These are phyloP conservation scores for Cystobasidium onofrii DNA, from an alignment of 768 basidiomycete genomes.

Conservation along the genomic window DNA sequence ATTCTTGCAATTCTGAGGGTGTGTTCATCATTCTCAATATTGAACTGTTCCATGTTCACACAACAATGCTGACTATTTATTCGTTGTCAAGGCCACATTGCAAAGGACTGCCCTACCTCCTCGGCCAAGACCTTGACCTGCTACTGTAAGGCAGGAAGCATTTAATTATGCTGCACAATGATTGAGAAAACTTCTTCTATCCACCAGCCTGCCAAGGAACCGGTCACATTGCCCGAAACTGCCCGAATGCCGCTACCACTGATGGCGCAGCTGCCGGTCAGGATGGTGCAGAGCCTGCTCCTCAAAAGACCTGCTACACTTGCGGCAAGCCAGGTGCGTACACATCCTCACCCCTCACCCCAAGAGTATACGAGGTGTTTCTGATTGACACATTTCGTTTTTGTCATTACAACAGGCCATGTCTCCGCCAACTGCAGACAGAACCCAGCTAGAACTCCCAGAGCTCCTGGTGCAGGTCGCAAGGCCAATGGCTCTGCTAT, in stretches of 20 bases:
- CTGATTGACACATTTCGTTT: background rate
- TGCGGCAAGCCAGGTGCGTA: conserved; percentile 3
- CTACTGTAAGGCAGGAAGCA: conserved; percentile 4
- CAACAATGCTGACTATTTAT: background rate
- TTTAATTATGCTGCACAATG: background rate
- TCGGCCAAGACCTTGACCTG: conserved; percentile 11
- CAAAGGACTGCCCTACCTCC: conserved; percentile 13
- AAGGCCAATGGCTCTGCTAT: conserved; percentile 3
- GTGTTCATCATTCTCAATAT: background rate
- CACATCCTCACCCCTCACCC: background rate
- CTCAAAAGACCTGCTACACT: conserved; percentile 16
- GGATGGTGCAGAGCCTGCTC: background rate
- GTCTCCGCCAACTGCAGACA: conserved; percentile 11
- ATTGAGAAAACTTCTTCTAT: background rate
- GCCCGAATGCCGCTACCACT: conserved; percentile 6
- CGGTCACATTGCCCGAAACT: conserved; percentile 22
- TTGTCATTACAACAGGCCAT: background rate
- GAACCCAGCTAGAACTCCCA: background rate
- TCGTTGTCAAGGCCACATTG: background rate
- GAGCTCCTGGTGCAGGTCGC: background rate
- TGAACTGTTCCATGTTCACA: background rate
- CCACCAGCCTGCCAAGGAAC: conserved; percentile 2
- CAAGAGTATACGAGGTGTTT: background rate
- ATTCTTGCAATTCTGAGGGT: conserved; percentile 5
- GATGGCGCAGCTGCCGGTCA: background rate